These are phyloP conservation scores for Linanthus parryae DNA, from an alignment of 148 eudicot genomes.

Conservation along the genomic window DNA sequence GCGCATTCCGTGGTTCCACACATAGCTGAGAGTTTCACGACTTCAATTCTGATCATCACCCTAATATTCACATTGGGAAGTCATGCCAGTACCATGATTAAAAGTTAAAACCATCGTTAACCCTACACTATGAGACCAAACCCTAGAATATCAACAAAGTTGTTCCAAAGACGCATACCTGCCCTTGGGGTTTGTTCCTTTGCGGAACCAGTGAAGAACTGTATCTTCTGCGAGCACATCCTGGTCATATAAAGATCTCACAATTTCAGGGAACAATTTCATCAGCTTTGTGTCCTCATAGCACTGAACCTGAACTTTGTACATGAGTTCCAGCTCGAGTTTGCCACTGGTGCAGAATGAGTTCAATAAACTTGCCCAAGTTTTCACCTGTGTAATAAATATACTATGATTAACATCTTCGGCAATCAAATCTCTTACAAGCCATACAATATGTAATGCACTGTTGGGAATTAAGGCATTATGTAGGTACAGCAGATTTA, in stretches of 20 bases:
- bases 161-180: constrained; percentile 52
- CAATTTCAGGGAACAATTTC: constrained; percentile 93
- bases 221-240: constrained; percentile 99
- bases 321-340: constrained; percentile 87
- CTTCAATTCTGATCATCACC: too few relatives aligned
- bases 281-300: constrained; percentile 93
- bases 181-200: constrained; percentile 92
- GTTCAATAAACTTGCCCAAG: constrained; percentile 80
- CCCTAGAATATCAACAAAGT: too few relatives aligned
- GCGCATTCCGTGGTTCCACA: too few relatives aligned
- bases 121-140: too few relatives aligned
- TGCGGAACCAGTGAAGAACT: constrained; percentile 89
- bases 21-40: too few relatives aligned
- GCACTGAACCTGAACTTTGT: constrained; percentile 94
- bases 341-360: constrained; percentile 88
- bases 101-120: too few relatives aligned
- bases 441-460: background rate
- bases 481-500: too few relatives aligned
- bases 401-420: too few relatives aligned
- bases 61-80: too few relatives aligned
- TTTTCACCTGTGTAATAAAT: constrained; percentile 62
- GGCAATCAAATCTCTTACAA: too few relatives aligned
- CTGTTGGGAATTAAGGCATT: too few relatives aligned
- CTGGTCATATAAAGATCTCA: constrained; percentile 86
- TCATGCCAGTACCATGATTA: too few relatives aligned